These are phyloP conservation scores for Candida railenensis DNA, from an alignment of 805 yeast genomes.

Conservation along the genomic window DNA sequence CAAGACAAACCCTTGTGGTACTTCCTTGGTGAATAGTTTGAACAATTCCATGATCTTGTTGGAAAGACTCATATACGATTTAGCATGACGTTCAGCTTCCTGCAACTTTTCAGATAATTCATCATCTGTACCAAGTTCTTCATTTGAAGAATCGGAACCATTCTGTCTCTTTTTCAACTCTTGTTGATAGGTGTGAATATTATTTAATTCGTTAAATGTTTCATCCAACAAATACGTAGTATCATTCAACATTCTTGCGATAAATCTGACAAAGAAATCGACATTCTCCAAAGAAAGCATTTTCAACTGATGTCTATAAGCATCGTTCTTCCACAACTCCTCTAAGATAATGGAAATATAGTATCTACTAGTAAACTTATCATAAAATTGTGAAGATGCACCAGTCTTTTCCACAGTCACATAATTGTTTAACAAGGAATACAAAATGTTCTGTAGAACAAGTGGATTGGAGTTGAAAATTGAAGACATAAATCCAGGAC, in stretches of 20 bases:
- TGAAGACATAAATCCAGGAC: slow-evolving; percentile 72
- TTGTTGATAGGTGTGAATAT: slow-evolving; percentile 71
- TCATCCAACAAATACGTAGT: slow-evolving; percentile 91
- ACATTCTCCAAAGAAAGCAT: slow-evolving; percentile 65
- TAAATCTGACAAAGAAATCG: slow-evolving; percentile 86
- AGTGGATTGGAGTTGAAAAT: slow-evolving; percentile 63
- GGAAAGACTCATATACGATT: slow-evolving; percentile 77
- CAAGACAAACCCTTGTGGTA: slow-evolving; percentile 81
- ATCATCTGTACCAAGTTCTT: slow-evolving; percentile 53
- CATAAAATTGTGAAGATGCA: slow-evolving; percentile 91
- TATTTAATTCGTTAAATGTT: slow-evolving; percentile 73
- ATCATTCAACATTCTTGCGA: slow-evolving; percentile 94
- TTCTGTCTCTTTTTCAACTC: slow-evolving; percentile 55
- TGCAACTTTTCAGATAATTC: slow-evolving; percentile 58
- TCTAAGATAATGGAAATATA: slow-evolving; percentile 82
- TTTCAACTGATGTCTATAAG: slow-evolving; percentile 67
- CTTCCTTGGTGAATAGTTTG: slow-evolving; percentile 78
- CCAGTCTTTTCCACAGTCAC: slow-evolving; percentile 97
- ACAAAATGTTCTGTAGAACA: slow-evolving; percentile 65
- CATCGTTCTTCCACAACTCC: slow-evolving; percentile 74
- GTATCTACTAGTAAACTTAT: slow-evolving; percentile 88
- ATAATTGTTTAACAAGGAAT: slow-evolving; percentile 83
- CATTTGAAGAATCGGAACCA: slow-evolving; percentile 29
- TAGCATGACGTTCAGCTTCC: slow-evolving; percentile 72
- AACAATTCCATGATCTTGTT: slow-evolving; percentile 80